Conservation (phyloP, 2,329 filamentous ascomycete species). For the Coleophoma eucalyptorum region DNA sequence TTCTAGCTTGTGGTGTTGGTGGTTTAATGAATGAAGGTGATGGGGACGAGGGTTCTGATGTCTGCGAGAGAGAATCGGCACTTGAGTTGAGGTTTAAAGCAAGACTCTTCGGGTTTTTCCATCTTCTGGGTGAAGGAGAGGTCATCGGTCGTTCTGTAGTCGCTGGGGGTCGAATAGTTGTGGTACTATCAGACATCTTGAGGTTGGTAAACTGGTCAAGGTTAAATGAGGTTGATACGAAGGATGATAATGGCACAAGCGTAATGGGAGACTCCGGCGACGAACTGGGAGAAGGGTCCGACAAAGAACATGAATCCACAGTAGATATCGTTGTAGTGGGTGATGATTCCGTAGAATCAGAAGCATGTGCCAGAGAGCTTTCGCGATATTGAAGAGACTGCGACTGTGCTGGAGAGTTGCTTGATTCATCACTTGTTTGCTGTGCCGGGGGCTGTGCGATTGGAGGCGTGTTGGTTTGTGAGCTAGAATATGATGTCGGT, state of each 20-base stretch:
- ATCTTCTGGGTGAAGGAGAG: slow-evolving; percentile 65
- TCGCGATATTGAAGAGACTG: slow-evolving; percentile 64
- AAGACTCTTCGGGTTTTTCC: slow-evolving; percentile 80
- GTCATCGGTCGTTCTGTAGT: slow-evolving; percentile 54
- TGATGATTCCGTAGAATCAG: slow-evolving; percentile 88
- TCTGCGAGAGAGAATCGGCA: slow-evolving; percentile 38
- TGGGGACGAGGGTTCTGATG: slow-evolving; percentile 58
- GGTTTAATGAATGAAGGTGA: slow-evolving; percentile 78
- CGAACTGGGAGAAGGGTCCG: slow-evolving; percentile 86
- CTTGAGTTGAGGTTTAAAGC: slow-evolving; percentile 66
- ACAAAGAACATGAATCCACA: slow-evolving; percentile 84
- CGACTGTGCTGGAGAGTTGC: slow-evolving; percentile 17
- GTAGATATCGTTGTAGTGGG: slow-evolving; percentile 93
- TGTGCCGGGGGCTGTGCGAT: slow-evolving; percentile 7
- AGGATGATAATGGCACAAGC: slow-evolving; percentile 66
- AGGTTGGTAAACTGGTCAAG: slow-evolving; percentile 29
- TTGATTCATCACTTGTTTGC: slow-evolving; percentile 5
- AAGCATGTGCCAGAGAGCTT: slow-evolving; percentile 73
- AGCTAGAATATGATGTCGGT: slow-evolving; percentile 4
- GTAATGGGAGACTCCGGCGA: slow-evolving; percentile 87
- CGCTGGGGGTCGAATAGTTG: slow-evolving; percentile 37
- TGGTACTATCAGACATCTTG: slow-evolving; percentile 26
- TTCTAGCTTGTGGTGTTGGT: slow-evolving; percentile 58
- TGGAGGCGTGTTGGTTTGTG: slow-evolving; percentile 6
- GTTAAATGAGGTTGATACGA: slow-evolving; percentile 55